Base-by-base conservation (phyloP, 495 filamentous ascomycete species). In the Rhypophila decipiens region DNA sequence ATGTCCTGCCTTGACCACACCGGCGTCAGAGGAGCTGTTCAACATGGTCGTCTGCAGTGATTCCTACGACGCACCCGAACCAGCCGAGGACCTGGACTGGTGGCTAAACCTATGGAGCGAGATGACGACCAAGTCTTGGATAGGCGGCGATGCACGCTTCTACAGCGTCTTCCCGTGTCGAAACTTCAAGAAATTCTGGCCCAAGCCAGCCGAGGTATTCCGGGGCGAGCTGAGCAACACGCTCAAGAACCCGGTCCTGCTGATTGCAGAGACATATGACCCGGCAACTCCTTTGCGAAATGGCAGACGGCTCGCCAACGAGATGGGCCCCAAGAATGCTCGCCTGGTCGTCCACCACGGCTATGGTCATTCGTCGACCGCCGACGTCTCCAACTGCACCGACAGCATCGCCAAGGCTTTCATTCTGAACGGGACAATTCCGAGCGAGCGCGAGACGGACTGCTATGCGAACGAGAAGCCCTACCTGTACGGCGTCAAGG, bases 271-370 rank as follows among this genome's bases (percentile, higher is more conserved):
- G 58, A 68, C 67, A 17, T 70, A 74, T 44, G 71, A 74, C 39
- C 69, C 69, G 0, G 69, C 71, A 4, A 74, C 71, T 4, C 70
- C 71, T n/a, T 54, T 74, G 27, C 60, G 69, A 5, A 73, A 74
- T 24, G 71, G 69, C 11, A 55, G 66, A 23, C 47, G 70, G 27
- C 53, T 73, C 4, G 20, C 65, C 10, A 44, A 45, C 1, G 71
- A 74, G 42, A 71, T 74, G 71, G 71, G 68, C 7, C 18, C 11
- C 3, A 12, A 13, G 20, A 73, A 72, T 33, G 70, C 71, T 19
- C 41, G 70, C 42, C 53, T 74, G 24, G 58, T 73, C 23, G 67
- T 53, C 10, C 71, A 74, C 42, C 71, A 74, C 36, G 70, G 70
- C 8, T 74, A 74, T 29, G 71, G 71, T 0, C 71, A 74, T 33